Percentiles rank a stretch among this genome's conserved stretches.
Conservation (phyloP, 495 filamentous ascomycete species). For the Ramalina intermedia region DNA sequence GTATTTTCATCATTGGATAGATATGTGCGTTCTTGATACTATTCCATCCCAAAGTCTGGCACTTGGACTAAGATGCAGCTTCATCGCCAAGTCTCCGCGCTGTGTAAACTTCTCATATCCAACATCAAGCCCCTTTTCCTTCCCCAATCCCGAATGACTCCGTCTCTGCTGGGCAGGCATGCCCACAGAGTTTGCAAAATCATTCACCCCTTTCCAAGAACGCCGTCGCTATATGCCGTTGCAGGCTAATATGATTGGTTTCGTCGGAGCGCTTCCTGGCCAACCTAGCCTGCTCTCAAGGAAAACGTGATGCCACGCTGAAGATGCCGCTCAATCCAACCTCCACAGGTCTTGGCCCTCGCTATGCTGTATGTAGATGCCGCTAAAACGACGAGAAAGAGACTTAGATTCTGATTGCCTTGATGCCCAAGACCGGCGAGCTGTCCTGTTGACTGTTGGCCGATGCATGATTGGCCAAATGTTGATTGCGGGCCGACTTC, state of each 20-base stretch:
- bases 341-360: neutral
- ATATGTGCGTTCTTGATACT: too few species aligned
- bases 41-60: too few species aligned
- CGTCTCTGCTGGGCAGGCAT: neutral
- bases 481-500: slow-evolving; percentile 5
- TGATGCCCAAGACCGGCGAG: slow-evolving; percentile 10
- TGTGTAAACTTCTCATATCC: too few species aligned
- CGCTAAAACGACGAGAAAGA: neutral
- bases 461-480: neutral
- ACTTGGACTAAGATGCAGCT: too few species aligned
- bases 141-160: neutral
- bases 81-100: too few species aligned
- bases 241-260: slow-evolving; percentile 4
- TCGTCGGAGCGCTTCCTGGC: slow-evolving; percentile 15
- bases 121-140: neutral
- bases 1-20: too few species aligned
- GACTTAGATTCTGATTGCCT: slow-evolving; percentile 8
- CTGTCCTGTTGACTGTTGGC: slow-evolving; percentile 2
- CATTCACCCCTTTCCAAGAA: slow-evolving; percentile 2
- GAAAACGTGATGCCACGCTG: slow-evolving; percentile 5
- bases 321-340: slow-evolving; percentile 4
- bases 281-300: slow-evolving; percentile 9
- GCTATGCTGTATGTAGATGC: slow-evolving; percentile 7
- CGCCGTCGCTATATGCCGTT: slow-evolving; percentile 10
- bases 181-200: neutral